Percentiles rank a stretch among this genome's conserved stretches.
These are phyloP conservation scores for Starmerella vitae DNA, from an alignment of 805 yeast species.

Conservation along the genomic window DNA sequence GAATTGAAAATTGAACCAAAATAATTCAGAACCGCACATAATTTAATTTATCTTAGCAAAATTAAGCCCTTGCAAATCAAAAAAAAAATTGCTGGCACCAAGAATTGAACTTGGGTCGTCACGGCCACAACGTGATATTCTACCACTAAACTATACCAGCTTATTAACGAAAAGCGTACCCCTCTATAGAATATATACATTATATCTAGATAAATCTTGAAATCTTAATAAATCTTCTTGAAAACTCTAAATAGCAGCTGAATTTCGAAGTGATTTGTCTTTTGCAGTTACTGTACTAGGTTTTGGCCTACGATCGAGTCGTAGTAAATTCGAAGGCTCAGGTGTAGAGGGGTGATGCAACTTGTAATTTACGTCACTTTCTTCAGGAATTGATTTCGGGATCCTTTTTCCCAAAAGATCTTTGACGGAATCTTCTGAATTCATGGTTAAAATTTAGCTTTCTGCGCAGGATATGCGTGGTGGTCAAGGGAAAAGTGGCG, in stretches of 20 bases:
- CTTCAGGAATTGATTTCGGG: not conserved
- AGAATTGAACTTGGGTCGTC: conserved; percentile 23
- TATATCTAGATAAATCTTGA: too few species aligned
- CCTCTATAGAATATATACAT: not conserved
- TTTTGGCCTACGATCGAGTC: not conserved
- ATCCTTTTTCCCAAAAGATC: not conserved
- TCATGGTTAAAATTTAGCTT: conserved; percentile 1
- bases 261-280: too few species aligned
- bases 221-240: too few species aligned
- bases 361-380: not conserved
- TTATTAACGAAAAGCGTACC: not conserved
- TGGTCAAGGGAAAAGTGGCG: too few species aligned
- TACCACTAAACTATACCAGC: conserved; percentile 22
- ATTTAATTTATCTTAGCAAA: too few species aligned
- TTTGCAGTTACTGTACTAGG: not conserved
- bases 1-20: too few species aligned
- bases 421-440: not conserved
- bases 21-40: too few species aligned
- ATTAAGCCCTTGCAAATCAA: not conserved
- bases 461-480: too few species aligned
- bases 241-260: too few species aligned
- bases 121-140: conserved; percentile 23
- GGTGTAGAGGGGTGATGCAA: not conserved
- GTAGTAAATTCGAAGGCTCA: not conserved
- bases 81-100: conserved; percentile 20